Evolutionary conservation across 2,329 filamentous ascomycete genomes (phyloP).

Genomic region (Pezicula radicicola): DNA sequence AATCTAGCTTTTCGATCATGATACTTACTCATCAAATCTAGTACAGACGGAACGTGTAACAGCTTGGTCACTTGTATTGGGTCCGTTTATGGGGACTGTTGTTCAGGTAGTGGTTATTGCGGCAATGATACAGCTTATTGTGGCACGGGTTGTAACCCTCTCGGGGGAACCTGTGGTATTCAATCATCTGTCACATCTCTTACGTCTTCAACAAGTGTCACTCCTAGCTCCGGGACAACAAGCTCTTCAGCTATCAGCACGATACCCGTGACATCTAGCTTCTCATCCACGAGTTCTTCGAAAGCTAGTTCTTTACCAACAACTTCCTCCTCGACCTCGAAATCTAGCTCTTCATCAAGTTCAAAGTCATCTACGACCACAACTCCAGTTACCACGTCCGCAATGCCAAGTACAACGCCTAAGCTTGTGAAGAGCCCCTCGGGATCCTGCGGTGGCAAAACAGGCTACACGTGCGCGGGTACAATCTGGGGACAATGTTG

Average conservation of each 20-base stretch:
- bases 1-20: not conserved
- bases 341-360: not conserved
- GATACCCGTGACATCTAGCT: not conserved
- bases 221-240: not conserved
- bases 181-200: conserved; percentile 2
- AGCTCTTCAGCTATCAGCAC: not conserved
- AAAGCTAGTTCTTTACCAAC: not conserved
- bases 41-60: conserved; percentile 3
- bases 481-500: conserved; percentile 23
- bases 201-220: not conserved
- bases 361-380: not conserved
- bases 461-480: conserved; percentile 20
- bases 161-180: conserved; percentile 11
- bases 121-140: conserved; percentile 21
- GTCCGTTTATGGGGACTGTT: conserved; percentile 18
- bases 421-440: conserved; percentile 5
- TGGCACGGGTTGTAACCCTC: conserved; percentile 21
- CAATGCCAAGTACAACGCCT: conserved; percentile 1
- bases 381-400: not conserved
- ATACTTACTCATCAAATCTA: not conserved
- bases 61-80: conserved; percentile 16
- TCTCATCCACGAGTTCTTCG: not conserved
- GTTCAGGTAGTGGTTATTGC: conserved; percentile 25
- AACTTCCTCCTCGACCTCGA: not conserved
- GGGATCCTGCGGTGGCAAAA: conserved; percentile 14